Base-by-base conservation (phyloP, 768 basidiomycete species). In the Baorangia bicolor region DNA sequence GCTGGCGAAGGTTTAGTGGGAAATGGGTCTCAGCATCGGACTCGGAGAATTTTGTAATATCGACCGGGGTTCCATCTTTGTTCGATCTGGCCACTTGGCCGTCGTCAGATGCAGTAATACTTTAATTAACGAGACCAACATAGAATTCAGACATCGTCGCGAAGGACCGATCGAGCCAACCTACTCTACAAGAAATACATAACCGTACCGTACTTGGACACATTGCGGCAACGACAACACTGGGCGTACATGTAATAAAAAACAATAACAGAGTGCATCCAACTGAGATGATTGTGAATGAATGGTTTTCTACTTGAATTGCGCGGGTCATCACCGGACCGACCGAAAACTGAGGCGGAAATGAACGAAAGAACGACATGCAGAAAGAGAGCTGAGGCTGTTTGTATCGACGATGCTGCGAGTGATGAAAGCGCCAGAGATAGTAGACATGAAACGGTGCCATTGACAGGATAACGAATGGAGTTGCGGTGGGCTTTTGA, bases 121-220 rank as follows among this genome's bases (percentile, higher is more conserved):
- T 51, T 30, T 18, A 30, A 30, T n/a, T 5, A 6, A n/a, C n/a
- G 18, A 27, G 28, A 35, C 21, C 51, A 50, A 42, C 35, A 51
- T 28, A 30, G 61, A 62, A 58, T 21, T 44, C 38, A 11, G 12
- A 48, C 23, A 28, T 56, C 44, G 58, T 55, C 27, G 38, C 35
- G 27, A 51, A 12, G 35, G 21, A 46, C 44, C 28, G 30, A 18
- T 21, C 35, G 14, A 27, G 34, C 40, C 44, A 44, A 51, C 55
- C 48, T 57, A 53, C 28, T 66, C 48, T 63, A 68, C 55, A 56
- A 57, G 49, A 63, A 50, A 41, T 64, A 67, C 55, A 64, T 6
- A 11, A 31, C 47, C 31, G 21, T 60, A 48, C 23, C 21, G 30
- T 65, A 51, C 51, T 43, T 38, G 23, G 18, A 53, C 48, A 60